Percentiles rank a stretch among this genome's conserved stretches.
phyloP scores from a whole-genome alignment of 2,329 filamentous ascomycete genomes.

The Monosporascus sp. region DNA sequence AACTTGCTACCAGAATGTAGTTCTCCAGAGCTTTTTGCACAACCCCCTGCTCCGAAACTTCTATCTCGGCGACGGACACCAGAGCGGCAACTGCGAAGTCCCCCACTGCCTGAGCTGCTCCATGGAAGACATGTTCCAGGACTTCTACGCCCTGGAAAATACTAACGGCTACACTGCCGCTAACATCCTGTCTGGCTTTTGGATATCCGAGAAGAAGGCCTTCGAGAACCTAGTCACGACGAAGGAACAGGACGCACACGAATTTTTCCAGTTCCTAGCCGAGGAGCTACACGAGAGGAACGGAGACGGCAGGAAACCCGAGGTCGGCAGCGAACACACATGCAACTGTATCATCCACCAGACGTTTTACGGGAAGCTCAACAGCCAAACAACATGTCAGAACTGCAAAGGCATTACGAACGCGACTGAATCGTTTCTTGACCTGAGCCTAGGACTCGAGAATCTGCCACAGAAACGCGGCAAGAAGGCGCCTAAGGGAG shows the following conservation, averaged over 20 bases:
- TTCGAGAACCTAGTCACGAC: slow-evolving; percentile 79
- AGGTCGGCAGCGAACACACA: slow-evolving; percentile 52
- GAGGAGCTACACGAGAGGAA: slow-evolving; percentile 86
- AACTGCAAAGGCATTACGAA: slow-evolving; percentile 78
- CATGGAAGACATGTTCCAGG: slow-evolving; percentile 69
- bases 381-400: slow-evolving; percentile 85
- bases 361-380: slow-evolving; percentile 88
- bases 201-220: slow-evolving; percentile 73
- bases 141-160: slow-evolving; percentile 66
- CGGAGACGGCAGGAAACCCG: slow-evolving; percentile 60
- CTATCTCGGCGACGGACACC: slow-evolving; percentile 87
- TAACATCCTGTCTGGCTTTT: slow-evolving; percentile 82
- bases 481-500: slow-evolving; percentile 47
- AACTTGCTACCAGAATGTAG: slow-evolving; percentile 96
- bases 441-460: slow-evolving; percentile 84
- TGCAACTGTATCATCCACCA: slow-evolving; percentile 93
- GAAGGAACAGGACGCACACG: slow-evolving; percentile 93
- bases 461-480: slow-evolving; percentile 60
- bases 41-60: slow-evolving; percentile 89
- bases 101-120: slow-evolving; percentile 62
- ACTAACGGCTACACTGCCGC: slow-evolving; percentile 88
- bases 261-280: slow-evolving; percentile 93
- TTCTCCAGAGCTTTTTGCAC: slow-evolving; percentile 87
- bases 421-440: slow-evolving; percentile 82
- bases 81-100: slow-evolving; percentile 63